Evolutionary conservation across 306 rosid genomes (phyloP).

Genomic region (Trifolium fragiferum): DNA sequence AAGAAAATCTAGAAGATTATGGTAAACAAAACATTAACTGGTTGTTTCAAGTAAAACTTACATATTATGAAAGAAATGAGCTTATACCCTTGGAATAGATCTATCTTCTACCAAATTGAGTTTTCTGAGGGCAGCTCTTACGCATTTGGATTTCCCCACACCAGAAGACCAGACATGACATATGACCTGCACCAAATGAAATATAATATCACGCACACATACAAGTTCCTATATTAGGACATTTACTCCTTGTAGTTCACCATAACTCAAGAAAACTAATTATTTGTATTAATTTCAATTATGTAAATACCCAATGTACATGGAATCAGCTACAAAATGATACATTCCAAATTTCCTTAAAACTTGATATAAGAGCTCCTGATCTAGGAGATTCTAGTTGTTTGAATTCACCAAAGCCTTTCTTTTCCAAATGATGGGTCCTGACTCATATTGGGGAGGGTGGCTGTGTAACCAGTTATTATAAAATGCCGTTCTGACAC

Average conservation of each 20-base stretch:
- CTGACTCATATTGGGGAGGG: neutral
- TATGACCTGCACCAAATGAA: slow-evolving; percentile 55
- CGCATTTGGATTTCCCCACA: slow-evolving; percentile 43
- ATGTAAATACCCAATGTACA: neutral
- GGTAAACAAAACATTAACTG: slow-evolving; percentile 30
- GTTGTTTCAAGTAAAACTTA: slow-evolving; percentile 37
- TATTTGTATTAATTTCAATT: neutral
- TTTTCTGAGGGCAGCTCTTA: slow-evolving; percentile 61
- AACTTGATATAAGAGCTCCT: neutral
- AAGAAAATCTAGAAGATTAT: slow-evolving; percentile 34
- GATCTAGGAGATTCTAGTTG: neutral
- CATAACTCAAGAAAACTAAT: slow-evolving; percentile 19
- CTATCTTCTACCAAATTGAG: slow-evolving; percentile 60
- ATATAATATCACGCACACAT: slow-evolving; percentile 27
- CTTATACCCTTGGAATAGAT: slow-evolving; percentile 64
- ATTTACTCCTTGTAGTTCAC: slow-evolving; percentile 10
- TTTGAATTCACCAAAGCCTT: neutral
- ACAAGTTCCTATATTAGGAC: neutral
- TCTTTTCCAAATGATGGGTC: neutral
- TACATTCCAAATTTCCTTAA: slow-evolving; percentile 2
- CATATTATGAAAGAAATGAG: slow-evolving; percentile 45
- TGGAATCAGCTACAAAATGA: neutral
- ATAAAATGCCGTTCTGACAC: neutral
- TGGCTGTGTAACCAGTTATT: neutral
- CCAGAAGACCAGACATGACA: slow-evolving; percentile 50